Evolutionary conservation across 2,329 filamentous ascomycete species (phyloP).

Genomic region (Pleomassaria siparia): DNA sequence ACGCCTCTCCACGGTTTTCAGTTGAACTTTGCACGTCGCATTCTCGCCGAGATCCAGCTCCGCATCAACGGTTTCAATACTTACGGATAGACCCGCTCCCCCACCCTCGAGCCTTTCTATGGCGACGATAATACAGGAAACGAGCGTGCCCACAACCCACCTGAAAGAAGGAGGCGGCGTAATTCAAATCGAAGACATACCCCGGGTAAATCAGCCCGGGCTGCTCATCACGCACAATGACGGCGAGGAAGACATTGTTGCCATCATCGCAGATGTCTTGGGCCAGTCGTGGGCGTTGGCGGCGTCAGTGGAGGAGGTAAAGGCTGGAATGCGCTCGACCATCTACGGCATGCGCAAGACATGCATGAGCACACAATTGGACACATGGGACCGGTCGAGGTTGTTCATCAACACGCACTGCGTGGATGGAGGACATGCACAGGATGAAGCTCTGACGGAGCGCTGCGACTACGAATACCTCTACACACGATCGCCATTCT

Average conservation of each 20-base stretch:
- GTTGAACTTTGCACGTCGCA: slow-evolving; percentile 43
- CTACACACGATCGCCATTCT: slow-evolving; percentile 72
- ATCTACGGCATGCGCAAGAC: slow-evolving; percentile 67
- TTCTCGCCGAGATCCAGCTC: slow-evolving; percentile 41
- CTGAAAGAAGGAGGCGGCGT: slow-evolving; percentile 37
- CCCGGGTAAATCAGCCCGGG: slow-evolving; percentile 34
- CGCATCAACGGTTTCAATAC: slow-evolving; percentile 48
- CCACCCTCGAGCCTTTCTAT: slow-evolving; percentile 26
- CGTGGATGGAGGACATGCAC: slow-evolving; percentile 63
- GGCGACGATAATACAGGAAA: slow-evolving; percentile 43
- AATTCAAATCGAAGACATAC: slow-evolving; percentile 39
- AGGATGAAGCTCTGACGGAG: slow-evolving; percentile 65
- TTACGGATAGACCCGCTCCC: slow-evolving; percentile 37
- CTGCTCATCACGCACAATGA: slow-evolving; percentile 65
- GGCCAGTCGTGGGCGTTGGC: slow-evolving; percentile 70
- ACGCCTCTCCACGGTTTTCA: slow-evolving; percentile 31
- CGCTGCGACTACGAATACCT: slow-evolving; percentile 84
- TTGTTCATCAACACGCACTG: slow-evolving; percentile 77
- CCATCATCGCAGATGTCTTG: slow-evolving; percentile 74
- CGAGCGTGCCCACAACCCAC: slow-evolving; percentile 30
- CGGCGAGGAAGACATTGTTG: slow-evolving; percentile 73
- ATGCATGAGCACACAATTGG: slow-evolving; percentile 60
- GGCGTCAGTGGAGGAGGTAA: slow-evolving; percentile 57
- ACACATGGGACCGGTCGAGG: slow-evolving; percentile 59
- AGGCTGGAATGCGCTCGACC: slow-evolving; percentile 59